Percentiles rank a stretch among this genome's conserved stretches.
Evolutionary conservation across 2,329 filamentous ascomycete genomes (phyloP).

Genomic region (Penicillium sp.): DNA sequence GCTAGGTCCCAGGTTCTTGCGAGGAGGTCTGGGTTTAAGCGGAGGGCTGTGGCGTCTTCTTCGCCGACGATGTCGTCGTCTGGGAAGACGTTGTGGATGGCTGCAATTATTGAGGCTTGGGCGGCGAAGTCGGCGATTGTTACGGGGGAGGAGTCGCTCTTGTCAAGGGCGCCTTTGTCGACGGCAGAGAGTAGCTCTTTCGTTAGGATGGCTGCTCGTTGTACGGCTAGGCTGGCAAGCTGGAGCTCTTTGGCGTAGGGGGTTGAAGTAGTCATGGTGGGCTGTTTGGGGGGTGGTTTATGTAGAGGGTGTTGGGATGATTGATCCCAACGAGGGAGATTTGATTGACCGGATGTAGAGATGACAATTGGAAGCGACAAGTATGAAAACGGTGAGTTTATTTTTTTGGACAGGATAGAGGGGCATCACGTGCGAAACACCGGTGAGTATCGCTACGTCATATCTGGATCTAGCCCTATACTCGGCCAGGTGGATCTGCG

Average conservation of each 20-base stretch:
- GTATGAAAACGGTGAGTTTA: neutral
- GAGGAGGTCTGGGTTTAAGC: conserved; percentile 50
- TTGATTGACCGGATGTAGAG: neutral
- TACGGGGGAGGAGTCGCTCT: conserved; percentile 60
- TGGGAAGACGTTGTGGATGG: conserved; percentile 56
- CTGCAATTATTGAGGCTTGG: conserved; percentile 61
- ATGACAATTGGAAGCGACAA: neutral
- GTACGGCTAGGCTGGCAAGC: conserved; percentile 49
- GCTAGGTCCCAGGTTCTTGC: conserved; percentile 59
- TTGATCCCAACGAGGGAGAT: neutral
- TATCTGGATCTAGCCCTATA: neutral
- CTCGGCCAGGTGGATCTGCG: neutral
- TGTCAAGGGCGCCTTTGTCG: conserved; percentile 55
- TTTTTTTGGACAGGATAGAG: conserved; percentile 4
- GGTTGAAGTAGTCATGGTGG: conserved; percentile 25
- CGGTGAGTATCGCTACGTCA: conserved; percentile 10
- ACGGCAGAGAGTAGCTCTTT: conserved; percentile 53
- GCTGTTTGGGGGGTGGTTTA: neutral
- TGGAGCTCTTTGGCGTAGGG: conserved; percentile 39
- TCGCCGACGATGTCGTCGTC: conserved; percentile 61
- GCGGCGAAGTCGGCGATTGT: conserved; percentile 65
- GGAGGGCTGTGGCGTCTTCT: conserved; percentile 57
- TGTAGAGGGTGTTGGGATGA: neutral
- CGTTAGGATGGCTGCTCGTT: conserved; percentile 58
- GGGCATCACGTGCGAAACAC: conserved; percentile 9